Evolutionary conservation across 345 rosid genomes (phyloP).

Genomic region (Linum lewisii): DNA sequence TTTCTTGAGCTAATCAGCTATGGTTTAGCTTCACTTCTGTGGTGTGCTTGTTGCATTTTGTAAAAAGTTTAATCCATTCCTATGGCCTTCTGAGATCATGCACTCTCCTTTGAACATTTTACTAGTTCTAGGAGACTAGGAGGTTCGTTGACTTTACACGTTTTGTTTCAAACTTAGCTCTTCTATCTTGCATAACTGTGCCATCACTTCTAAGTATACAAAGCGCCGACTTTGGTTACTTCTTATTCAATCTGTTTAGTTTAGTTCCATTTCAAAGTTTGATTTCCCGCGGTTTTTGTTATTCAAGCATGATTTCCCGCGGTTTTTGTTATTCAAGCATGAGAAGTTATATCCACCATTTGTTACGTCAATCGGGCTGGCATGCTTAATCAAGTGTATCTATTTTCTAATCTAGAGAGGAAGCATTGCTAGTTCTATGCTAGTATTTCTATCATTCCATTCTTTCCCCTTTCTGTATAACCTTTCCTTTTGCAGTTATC

Average conservation of each 20-base stretch:
- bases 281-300: background rate
- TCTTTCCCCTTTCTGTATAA: background rate
- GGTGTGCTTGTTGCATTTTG: background rate
- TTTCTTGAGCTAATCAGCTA: too few relatives aligned
- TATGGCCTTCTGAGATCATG: slow-evolving; percentile 1
- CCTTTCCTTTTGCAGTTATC: background rate
- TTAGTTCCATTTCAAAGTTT: background rate
- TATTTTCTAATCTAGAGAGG: background rate
- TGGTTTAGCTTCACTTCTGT: background rate
- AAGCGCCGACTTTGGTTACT: background rate
- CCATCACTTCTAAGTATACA: background rate
- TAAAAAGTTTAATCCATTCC: background rate
- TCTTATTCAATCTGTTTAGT: background rate
- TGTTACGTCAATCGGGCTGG: background rate
- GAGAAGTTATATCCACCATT: background rate
- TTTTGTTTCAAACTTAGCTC: too few relatives aligned
- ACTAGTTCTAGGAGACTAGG: slow-evolving; percentile 3
- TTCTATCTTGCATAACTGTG: too few relatives aligned
- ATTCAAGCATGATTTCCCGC: background rate
- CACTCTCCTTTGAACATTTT: background rate
- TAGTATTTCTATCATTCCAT: background rate
- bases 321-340: background rate
- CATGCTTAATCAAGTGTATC: too few relatives aligned
- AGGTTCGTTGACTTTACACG: background rate
- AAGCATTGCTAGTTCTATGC: background rate